Evolutionary conservation across 208 protist genomes (phyloP).

Genomic region (Kentomonas sorsogonicus): DNA sequence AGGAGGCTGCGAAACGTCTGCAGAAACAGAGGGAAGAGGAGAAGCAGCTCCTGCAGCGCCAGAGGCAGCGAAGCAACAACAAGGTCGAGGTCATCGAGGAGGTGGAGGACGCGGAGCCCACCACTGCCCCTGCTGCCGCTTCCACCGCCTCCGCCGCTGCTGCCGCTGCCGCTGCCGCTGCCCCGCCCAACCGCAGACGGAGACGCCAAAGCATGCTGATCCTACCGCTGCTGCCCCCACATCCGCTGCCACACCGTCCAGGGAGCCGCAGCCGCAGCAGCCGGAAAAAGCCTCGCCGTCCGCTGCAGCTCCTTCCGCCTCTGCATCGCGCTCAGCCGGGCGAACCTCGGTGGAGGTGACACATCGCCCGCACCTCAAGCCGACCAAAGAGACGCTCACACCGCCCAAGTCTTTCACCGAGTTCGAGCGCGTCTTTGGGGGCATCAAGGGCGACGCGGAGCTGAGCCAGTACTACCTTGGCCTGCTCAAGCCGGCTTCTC

Average conservation of each 20-base stretch:
- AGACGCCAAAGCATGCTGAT: not conserved
- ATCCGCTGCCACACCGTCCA: not conserved
- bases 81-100: slow-evolving; percentile 79
- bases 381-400: slow-evolving; percentile 55
- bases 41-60: slow-evolving; percentile 25
- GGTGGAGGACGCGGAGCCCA: slow-evolving; percentile 22
- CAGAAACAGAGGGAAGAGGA: slow-evolving; percentile 25
- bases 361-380: slow-evolving; percentile 22
- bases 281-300: not conserved
- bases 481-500: slow-evolving; percentile 41
- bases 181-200: not conserved
- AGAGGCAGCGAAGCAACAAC: no score
- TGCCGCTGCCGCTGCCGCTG: slow-evolving; percentile 3
- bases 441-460: slow-evolving; percentile 52
- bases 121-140: not conserved
- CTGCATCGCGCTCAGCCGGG: not conserved
- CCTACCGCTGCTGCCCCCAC: no score
- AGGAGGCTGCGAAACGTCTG: slow-evolving; percentile 24
- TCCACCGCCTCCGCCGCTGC: slow-evolving; percentile 5
- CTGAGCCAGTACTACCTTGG: slow-evolving; percentile 62
- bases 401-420: slow-evolving; percentile 79
- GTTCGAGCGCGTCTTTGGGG: slow-evolving; percentile 79
- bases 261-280: not conserved
- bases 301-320: not conserved
- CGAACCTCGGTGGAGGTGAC: slow-evolving; percentile 6